Evolutionary conservation across 352 stramenopile genomes (phyloP).

Genomic region (Globisporangium okanoganense): DNA sequence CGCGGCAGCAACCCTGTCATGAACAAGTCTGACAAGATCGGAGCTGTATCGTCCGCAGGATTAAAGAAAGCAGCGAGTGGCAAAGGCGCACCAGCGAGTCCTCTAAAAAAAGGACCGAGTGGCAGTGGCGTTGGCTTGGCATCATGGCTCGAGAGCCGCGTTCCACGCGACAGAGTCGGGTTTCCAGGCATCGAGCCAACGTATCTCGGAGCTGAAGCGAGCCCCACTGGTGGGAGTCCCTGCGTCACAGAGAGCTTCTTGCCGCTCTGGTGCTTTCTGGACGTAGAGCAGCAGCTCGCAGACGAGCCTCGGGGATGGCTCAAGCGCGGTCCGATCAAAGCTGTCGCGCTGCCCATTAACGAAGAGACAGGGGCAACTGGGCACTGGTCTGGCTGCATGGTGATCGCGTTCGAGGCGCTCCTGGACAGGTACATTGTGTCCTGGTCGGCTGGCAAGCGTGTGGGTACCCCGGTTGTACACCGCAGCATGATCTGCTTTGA

Average conservation of each 20-base stretch:
- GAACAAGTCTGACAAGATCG: neutral
- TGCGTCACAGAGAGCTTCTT: constrained; percentile 52
- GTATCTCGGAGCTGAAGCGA: neutral
- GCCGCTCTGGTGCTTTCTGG: constrained; percentile 71
- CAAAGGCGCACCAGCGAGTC: neutral
- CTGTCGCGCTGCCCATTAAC: constrained; percentile 58
- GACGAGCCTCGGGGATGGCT: constrained; percentile 23
- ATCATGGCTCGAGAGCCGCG: constrained; percentile 42
- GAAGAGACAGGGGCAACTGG: constrained; percentile 44
- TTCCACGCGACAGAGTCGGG: constrained; percentile 42
- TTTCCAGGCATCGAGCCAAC: constrained; percentile 31
- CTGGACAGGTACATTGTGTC: constrained; percentile 61
- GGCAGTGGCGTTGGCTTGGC: constrained; percentile 19
- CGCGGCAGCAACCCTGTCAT: neutral
- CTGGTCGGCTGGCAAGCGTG: constrained; percentile 69
- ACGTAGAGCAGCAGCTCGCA: constrained; percentile 28
- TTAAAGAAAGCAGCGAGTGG: constrained; percentile 2
- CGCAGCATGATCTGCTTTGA: constrained; percentile 63
- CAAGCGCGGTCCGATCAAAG: constrained; percentile 42
- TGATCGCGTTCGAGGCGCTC: constrained; percentile 55
- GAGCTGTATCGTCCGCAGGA: neutral
- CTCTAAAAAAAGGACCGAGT: constrained; percentile 13
- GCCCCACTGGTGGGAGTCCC: neutral
- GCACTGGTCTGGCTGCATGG: constrained; percentile 75
- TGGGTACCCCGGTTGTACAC: constrained; percentile 64